phyloP scores from a whole-genome alignment of 1,139 yeast species.

The Candida glucosophila region DNA sequence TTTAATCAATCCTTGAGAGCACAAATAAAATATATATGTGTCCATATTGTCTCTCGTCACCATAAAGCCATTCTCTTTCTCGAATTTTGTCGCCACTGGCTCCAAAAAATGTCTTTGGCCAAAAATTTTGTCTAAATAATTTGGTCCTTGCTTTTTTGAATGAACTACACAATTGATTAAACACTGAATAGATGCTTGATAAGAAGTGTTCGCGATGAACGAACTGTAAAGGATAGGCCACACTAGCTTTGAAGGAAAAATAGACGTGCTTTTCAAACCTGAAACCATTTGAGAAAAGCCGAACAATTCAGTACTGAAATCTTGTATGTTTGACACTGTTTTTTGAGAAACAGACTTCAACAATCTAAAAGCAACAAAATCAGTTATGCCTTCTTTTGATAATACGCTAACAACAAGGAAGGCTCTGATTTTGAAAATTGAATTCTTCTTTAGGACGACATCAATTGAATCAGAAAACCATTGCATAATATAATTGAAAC shows the following conservation, averaged over 20 bases:
- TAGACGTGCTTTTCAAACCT: slow-evolving; percentile 42
- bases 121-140: slow-evolving; percentile 25
- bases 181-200: slow-evolving; percentile 48
- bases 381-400: slow-evolving; percentile 56
- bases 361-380: slow-evolving; percentile 45
- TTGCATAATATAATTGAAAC: slow-evolving; percentile 55
- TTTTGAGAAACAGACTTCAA: slow-evolving; percentile 23
- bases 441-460: slow-evolving; percentile 51
- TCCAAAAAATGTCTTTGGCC: slow-evolving; percentile 31
- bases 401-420: slow-evolving; percentile 65
- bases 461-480: slow-evolving; percentile 65
- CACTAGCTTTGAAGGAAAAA: slow-evolving; percentile 48
- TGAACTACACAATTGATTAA: slow-evolving; percentile 21
- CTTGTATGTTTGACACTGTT: too few relatives aligned
- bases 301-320: too few relatives aligned
- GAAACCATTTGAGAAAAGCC: slow-evolving; percentile 25
- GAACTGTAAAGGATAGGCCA: slow-evolving; percentile 51
- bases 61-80: slow-evolving; percentile 31
- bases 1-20: slow-evolving; percentile 56
- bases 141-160: slow-evolving; percentile 14
- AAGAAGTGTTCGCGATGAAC: slow-evolving; percentile 28
- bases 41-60: slow-evolving; percentile 45
- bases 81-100: slow-evolving; percentile 37
- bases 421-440: slow-evolving; percentile 67
- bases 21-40: slow-evolving; percentile 40